Evolutionary conservation across 1,284 basidiomycete species (phyloP).

Genomic region (Cryptococcus sp.): DNA sequence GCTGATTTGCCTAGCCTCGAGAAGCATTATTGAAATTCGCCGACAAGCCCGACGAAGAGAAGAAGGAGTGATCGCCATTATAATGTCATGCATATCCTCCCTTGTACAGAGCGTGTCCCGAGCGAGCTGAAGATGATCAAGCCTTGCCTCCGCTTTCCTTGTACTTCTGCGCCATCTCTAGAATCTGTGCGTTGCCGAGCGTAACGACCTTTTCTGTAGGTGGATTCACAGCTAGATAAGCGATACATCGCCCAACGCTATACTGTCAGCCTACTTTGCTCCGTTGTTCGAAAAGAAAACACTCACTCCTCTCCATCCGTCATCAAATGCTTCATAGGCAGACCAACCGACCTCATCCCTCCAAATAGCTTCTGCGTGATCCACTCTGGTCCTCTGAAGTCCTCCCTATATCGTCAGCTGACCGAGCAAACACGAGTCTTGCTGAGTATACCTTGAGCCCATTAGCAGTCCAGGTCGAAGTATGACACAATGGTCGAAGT

Average conservation of each 20-base stretch:
- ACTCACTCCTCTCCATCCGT: constrained; percentile 31
- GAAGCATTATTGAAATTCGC: constrained; percentile 96
- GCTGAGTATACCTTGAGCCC: constrained; percentile 35
- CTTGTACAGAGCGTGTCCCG: no score
- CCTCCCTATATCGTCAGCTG: constrained; percentile 6
- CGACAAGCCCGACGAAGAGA: constrained; percentile 49
- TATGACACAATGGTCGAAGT: constrained; percentile 36
- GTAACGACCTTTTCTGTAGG: constrained; percentile 20
- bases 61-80: not conserved
- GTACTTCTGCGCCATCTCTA: constrained; percentile 25
- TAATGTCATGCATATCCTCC: not conserved
- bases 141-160: not conserved
- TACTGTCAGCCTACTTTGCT: not conserved
- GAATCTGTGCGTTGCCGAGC: constrained; percentile 26
- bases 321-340: constrained; percentile 15
- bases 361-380: constrained; percentile 11
- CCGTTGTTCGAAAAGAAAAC: not conserved
- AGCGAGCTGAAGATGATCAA: not conserved
- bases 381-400: constrained; percentile 16
- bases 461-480: constrained; percentile 39
- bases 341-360: constrained; percentile 16
- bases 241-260: constrained; percentile 39
- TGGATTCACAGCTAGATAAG: constrained; percentile 33
- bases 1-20: constrained; percentile 62
- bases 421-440: not conserved